Base-by-base conservation (phyloP, 2,329 filamentous ascomycete genomes). In the Botrytis pseudocinerea region DNA sequence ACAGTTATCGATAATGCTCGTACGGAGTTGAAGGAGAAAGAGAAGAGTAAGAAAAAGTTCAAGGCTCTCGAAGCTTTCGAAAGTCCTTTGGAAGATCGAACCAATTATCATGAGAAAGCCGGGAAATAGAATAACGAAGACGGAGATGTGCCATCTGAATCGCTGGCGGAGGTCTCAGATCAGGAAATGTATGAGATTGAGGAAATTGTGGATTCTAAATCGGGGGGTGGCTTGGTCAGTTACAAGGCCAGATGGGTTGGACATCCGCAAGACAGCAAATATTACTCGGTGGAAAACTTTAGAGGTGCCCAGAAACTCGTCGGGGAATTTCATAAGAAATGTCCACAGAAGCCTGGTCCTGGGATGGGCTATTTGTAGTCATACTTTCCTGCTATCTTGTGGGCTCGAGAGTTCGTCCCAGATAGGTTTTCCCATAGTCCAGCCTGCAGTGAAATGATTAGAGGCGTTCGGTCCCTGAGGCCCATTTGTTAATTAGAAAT, bases 391-490 rank as follows among this genome's bases (percentile, higher is more conserved):
- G 0, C 32, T 28, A 2, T 4, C 1, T 1, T n/a, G 40, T 42
- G 38, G 22, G 25, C 8, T 28, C 2, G 18, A 22, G 4, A 63
- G 22, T 44, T 51, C 4, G 48, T 1, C 10, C 25, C 5, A 5
- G 12, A 6, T 14, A 16, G 14, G 2, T 6, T 57, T 5, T 28
- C 2, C 6, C 1, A 0, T 18, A 38, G n/a, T 57, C 1, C 2
- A 3, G 6, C 0, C 0, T 28, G 14, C 14, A 18, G 51, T 3
- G 14, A 1, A 1, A 32, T 18, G 9, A 9, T 2, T 2, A 28
- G 7, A 28, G n/a, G 14, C 18, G 8, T 57, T 18, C 2, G 14
- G 7, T 1, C 4, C 18, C n/a, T 28, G 14, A 18, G 12, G 7
- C 0, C 5, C 4, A n/a, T 7, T 51, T 28, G 28, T 4, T 59